These are phyloP conservation scores for Cutaneotrichosporon spelunceum DNA, from an alignment of 1,284 basidiomycete genomes.

Conservation along the genomic window DNA sequence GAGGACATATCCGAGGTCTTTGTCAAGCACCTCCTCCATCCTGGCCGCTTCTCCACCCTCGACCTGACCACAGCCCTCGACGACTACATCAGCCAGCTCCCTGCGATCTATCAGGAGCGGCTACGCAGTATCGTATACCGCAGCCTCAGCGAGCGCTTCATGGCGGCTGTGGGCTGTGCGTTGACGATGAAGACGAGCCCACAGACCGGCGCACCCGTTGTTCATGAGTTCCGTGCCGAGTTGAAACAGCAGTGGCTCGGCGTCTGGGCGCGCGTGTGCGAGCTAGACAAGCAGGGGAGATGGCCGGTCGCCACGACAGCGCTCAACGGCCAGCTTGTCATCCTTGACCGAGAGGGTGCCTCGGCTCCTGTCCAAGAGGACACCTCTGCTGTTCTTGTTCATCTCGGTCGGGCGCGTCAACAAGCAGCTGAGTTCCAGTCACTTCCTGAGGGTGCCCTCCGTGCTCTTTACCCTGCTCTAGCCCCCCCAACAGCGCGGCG, in stretches of 20 bases:
- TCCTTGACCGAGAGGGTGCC: slow-evolving; percentile 74
- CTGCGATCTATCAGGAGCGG: slow-evolving; percentile 18
- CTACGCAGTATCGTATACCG: slow-evolving; percentile 54
- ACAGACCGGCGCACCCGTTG: slow-evolving; percentile 71
- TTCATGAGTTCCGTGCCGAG: slow-evolving; percentile 74
- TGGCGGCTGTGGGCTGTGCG: slow-evolving; percentile 79
- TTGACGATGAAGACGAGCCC: slow-evolving; percentile 69
- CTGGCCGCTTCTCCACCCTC: slow-evolving; percentile 77
- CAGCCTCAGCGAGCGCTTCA: slow-evolving; percentile 70
- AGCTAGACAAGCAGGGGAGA: slow-evolving; percentile 76
- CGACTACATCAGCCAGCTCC: slow-evolving; percentile 69
- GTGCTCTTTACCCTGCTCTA: slow-evolving; percentile 30
- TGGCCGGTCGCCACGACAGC: slow-evolving; percentile 62
- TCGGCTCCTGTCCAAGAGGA: slow-evolving; percentile 65
- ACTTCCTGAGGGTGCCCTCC: slow-evolving; percentile 31
- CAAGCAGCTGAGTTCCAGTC: slow-evolving; percentile 27
- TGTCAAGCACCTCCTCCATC: slow-evolving; percentile 74
- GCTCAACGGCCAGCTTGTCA: slow-evolving; percentile 52
- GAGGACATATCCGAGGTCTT: slow-evolving; percentile 63
- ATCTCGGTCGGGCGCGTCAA: slow-evolving; percentile 24
- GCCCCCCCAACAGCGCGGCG: slow-evolving; percentile 30
- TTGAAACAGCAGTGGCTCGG: slow-evolving; percentile 90
- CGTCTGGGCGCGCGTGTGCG: slow-evolving; percentile 79
- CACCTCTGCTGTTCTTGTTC: slow-evolving; percentile 58
- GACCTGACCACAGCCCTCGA: slow-evolving; percentile 75